A percentile compares a stretch with the other conserved stretches of the same genome.
These are phyloP conservation scores for Chlamydomonas sp. DNA, from an alignment of 139 green algal genomes.

Conservation along the genomic window DNA sequence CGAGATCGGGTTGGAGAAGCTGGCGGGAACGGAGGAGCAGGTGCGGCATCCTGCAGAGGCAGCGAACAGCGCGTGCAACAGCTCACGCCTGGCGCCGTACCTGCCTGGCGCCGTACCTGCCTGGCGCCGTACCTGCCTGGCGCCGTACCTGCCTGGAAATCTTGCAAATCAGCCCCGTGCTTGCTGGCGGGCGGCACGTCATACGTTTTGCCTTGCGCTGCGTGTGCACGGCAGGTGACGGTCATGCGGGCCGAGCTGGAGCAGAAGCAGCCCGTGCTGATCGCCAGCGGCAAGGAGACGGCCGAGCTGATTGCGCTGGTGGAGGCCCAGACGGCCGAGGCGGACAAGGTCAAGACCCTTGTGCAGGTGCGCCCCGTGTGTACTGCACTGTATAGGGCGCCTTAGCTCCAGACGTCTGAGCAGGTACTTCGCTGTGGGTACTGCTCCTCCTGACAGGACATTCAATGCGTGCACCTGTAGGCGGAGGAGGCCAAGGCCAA, in stretches of 20 bases:
- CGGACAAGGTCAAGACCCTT: slow-evolving; percentile 67
- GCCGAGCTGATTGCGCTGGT: slow-evolving; percentile 73
- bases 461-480: slow-evolving; percentile 14
- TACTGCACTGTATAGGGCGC: no score
- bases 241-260: slow-evolving; percentile 75
- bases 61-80: no score
- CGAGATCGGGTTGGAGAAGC: slow-evolving; percentile 78
- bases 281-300: slow-evolving; percentile 70
- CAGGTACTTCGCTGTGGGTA: no score
- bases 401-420: no score
- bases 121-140: no score
- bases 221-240: slow-evolving; percentile 29
- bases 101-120: no score
- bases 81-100: no score
- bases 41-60: slow-evolving; percentile 15
- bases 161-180: background rate
- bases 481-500: slow-evolving; percentile 70
- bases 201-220: background rate
- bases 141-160: background rate
- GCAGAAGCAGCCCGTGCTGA: slow-evolving; percentile 77
- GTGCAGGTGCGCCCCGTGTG: slow-evolving; percentile 3
- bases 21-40: slow-evolving; percentile 64
- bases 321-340: slow-evolving; percentile 69
- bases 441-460: no score
- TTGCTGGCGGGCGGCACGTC: no score